Evolutionary conservation across 345 rosid species (phyloP).

Genomic region (Linum tenue): DNA sequence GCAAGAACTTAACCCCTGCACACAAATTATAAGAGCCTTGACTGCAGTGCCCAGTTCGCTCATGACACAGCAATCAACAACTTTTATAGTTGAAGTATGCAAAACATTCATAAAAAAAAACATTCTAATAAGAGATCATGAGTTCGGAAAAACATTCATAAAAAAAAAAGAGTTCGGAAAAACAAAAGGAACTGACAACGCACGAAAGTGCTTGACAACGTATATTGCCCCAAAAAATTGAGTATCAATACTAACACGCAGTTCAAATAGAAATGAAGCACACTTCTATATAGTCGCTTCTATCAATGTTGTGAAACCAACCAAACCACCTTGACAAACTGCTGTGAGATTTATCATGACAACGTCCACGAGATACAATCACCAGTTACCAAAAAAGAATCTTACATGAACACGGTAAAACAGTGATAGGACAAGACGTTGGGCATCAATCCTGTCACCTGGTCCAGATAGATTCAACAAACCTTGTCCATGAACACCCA

Average conservation of each 20-base stretch:
- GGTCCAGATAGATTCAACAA: constrained; percentile 83
- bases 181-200: not conserved
- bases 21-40: not conserved
- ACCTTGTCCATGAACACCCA: constrained; percentile 98
- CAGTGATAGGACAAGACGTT: constrained; percentile 80
- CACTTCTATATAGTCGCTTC: too few species aligned
- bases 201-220: too few species aligned
- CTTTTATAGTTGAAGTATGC: too few species aligned
- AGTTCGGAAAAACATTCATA: not conserved
- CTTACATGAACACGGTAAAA: constrained; percentile 90
- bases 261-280: too few species aligned
- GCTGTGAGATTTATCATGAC: constrained; percentile 2
- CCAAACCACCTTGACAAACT: not conserved
- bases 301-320: too few species aligned
- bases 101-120: too few species aligned
- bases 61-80: too few species aligned
- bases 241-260: too few species aligned
- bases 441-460: constrained; percentile 89
- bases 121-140: not conserved
- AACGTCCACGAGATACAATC: not conserved
- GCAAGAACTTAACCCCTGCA: not conserved
- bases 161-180: not conserved
- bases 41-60: too few species aligned
- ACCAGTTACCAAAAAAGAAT: not conserved
- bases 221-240: too few species aligned